Base-by-base conservation (phyloP, 2,329 filamentous ascomycete genomes). In the Sphaerostilbella broomeana region DNA sequence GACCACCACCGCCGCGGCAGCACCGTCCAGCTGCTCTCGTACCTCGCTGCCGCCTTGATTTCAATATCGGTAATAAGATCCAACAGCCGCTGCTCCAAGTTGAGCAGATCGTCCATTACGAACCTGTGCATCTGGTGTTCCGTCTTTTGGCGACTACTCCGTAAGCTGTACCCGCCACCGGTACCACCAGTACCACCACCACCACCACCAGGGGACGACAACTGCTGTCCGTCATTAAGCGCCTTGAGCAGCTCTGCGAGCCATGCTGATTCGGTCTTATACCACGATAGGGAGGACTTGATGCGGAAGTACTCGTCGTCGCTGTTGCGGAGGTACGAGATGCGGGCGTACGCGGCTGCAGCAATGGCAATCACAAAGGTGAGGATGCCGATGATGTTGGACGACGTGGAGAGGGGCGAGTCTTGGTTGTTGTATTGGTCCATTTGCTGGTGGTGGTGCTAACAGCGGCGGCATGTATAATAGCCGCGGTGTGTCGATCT, bases 121-220 rank as follows among this genome's bases (percentile, higher is more conserved):
- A 69, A 70, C 2, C 49, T 51, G 48, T 67, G 70, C 65, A 71
- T 70, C 37, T 70, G 60, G 38, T 64, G 61, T 44, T 70, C 64
- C n/a, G 58, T 41, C 15, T 34, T 38, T 22, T 24, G 44, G 31
- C 16, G n/a, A 55, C n/a, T n/a, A n/a, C n/a, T n/a, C n/a, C n/a
- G n/a, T n/a, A 32, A 56, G 6, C 40, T 32, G 17, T 50, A 43
- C 11, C 51, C 51, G 11, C 48, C 36, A 13, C 30, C 30, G 30
- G 17, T 56, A 46, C 5, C 54, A 45, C n/a, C n/a, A n/a, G n/a
- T n/a, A n/a, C n/a, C n/a, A n/a, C n/a, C n/a, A n/a, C n/a, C n/a
- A n/a, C n/a, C n/a, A n/a, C n/a, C n/a, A n/a, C n/a, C n/a, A n/a
- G n/a, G n/a, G n/a, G n/a, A n/a, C n/a, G n/a, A n/a, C n/a, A n/a